A percentile compares a stretch with the other conserved stretches of the same genome.
These are phyloP conservation scores for Saccharomyces hybrid DNA, from an alignment of 1,139 yeast species.

Conservation along the genomic window DNA sequence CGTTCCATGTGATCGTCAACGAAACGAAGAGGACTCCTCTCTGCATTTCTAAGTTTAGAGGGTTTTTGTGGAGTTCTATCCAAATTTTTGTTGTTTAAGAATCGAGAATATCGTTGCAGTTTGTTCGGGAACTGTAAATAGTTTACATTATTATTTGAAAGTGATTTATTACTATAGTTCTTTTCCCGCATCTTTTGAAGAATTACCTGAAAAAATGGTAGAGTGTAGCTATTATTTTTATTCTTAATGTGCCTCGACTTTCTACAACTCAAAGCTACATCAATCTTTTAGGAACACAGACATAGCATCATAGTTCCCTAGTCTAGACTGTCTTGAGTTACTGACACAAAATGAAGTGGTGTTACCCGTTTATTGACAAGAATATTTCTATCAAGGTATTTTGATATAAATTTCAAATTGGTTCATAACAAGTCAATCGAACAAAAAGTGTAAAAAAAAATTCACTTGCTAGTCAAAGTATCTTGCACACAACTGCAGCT, in stretches of 20 bases:
- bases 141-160: neutral
- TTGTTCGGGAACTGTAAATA: neutral
- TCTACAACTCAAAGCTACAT: neutral
- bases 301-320: too few relatives aligned
- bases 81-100: neutral
- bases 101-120: neutral
- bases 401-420: neutral
- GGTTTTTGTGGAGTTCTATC: neutral
- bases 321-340: too few relatives aligned
- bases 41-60: too few relatives aligned
- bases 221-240: too few relatives aligned
- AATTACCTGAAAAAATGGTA: neutral
- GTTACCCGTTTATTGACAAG: too few relatives aligned
- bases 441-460: neutral
- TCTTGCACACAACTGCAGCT: neutral
- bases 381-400: too few relatives aligned
- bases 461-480: neutral
- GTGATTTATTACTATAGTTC: neutral
- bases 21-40: too few relatives aligned
- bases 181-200: neutral
- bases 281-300: too few relatives aligned
- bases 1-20: neutral
- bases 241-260: neutral
- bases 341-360: too few relatives aligned
- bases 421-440: neutral